Base-by-base conservation (phyloP, 352 stramenopile species). In the Phytophthora sp. region DNA sequence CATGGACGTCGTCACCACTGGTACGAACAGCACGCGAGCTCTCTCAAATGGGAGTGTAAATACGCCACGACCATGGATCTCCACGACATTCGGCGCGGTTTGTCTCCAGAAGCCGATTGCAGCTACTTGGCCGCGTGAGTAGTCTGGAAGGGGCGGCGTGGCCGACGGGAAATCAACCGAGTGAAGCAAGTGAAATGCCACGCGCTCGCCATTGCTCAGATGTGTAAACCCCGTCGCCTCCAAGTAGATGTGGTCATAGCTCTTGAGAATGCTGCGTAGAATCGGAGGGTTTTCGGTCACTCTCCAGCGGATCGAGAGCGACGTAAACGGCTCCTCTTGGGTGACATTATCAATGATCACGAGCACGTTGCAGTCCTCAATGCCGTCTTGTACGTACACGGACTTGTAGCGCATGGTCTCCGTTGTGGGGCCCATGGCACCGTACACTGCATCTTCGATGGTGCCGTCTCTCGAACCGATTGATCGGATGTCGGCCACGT, bases 221-320 rank as follows among this genome's bases (percentile, higher is more conserved):
- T 66, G 37, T 2, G 62, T 52, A 35, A 73, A 63, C 18, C 59
- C 64, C 35, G 61, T 72, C 1, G 69, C 51, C 17, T 74, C 69
- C 35, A 77, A 21, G 55, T 74, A 77, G 3, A 77, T 57, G 41
- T 72, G 69, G 42, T 74, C 69, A n/a, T 72, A 67, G 21, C 58
- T 71, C 39, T 71, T 72, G 12, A 70, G 54, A 20, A 73, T 59
- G 20, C 28, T 66, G 2, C 63, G 68, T 37, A 70, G 63, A 20
- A 69, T 51, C 9, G 64, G 56, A 9, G 49, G 48, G 44, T 70
- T 74, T 49, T 73, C 60, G 17, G 68, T 56, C 31, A 68, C 59
- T 46, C 67, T 24, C 37, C 53, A 71, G 23, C 50, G 57, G 34
- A 74, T 67, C 3, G 68, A 67, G 5, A 69, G 53, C 15, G 32